Conservation (phyloP, 768 basidiomycete genomes). For the Pisolithus tinctorius region DNA sequence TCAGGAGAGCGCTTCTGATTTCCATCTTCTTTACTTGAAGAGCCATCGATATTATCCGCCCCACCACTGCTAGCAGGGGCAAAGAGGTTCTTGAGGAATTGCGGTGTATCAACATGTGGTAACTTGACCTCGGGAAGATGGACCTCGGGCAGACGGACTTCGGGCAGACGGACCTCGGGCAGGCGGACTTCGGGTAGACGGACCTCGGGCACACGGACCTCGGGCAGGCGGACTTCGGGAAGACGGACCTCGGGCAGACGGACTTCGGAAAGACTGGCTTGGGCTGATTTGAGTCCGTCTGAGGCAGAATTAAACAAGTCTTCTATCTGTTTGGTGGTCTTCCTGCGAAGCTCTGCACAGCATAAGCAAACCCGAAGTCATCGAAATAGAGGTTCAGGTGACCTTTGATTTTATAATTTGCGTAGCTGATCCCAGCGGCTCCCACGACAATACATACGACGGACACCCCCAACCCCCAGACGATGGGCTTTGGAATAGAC, state of each 20-base stretch:
- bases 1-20: slow-evolving; percentile 38
- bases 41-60: slow-evolving; percentile 14
- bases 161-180: no score
- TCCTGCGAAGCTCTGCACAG: slow-evolving; percentile 61
- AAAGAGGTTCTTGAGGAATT: slow-evolving; percentile 66
- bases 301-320: slow-evolving; percentile 69
- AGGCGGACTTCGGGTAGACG: no score
- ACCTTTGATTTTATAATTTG: slow-evolving; percentile 97
- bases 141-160: no score
- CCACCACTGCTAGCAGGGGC: slow-evolving; percentile 24
- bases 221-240: slow-evolving; percentile 41
- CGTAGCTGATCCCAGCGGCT: slow-evolving; percentile 87
- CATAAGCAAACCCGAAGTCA: neutral
- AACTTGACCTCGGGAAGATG: slow-evolving; percentile 28
- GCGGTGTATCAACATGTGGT: slow-evolving; percentile 47
- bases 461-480: slow-evolving; percentile 82
- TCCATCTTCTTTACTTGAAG: slow-evolving; percentile 32
- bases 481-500: slow-evolving; percentile 81
- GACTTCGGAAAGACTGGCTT: slow-evolving; percentile 52
- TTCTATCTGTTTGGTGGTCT: slow-evolving; percentile 56
- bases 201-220: slow-evolving; percentile 52
- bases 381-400: slow-evolving; percentile 12
- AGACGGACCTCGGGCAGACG: slow-evolving; percentile 41
- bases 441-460: slow-evolving; percentile 85
- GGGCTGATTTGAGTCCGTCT: slow-evolving; percentile 55